phyloP scores from a whole-genome alignment of 2,329 filamentous ascomycete genomes.

The Ampelomyces quisqualis region DNA sequence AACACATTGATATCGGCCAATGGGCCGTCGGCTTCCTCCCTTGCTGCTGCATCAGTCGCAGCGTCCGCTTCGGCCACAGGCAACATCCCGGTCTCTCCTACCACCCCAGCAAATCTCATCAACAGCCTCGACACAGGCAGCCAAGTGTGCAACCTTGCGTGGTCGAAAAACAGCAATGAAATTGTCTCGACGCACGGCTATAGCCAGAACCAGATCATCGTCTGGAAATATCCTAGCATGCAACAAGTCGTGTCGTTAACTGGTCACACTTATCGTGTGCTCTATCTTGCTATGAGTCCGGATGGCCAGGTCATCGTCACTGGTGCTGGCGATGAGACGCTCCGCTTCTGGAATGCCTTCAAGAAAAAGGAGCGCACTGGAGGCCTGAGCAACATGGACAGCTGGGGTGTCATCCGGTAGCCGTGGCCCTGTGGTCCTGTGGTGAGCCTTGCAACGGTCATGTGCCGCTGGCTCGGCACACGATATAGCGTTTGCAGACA shows the following conservation, averaged over 20 bases:
- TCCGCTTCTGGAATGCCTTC: conserved; percentile 97
- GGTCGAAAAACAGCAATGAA: conserved; percentile 97
- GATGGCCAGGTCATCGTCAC: conserved; percentile 93
- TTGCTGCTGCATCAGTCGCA: conserved; percentile 42
- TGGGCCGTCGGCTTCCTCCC: conserved; percentile 44
- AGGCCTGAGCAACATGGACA: conserved; percentile 60
- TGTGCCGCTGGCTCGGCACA: conserved; percentile 1
- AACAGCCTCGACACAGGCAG: conserved; percentile 95
- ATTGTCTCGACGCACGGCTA: conserved; percentile 97
- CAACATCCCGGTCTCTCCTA: conserved; percentile 35
- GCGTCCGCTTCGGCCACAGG: conserved; percentile 35
- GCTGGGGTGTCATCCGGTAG: conserved; percentile 79
- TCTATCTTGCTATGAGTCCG: conserved; percentile 96
- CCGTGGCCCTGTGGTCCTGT: neutral
- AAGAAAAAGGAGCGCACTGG: conserved; percentile 72
- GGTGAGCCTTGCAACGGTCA: neutral
- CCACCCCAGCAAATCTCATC: conserved; percentile 48
- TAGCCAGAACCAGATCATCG: conserved; percentile 96
- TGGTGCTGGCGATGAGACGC: conserved; percentile 91
- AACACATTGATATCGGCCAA: conserved; percentile 79
- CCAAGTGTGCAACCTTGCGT: conserved; percentile 97
- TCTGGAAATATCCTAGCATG: conserved; percentile 99
- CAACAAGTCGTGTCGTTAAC: conserved; percentile 93
- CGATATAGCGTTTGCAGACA: too few relatives aligned
- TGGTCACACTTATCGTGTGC: conserved; percentile 92